These are phyloP conservation scores for Erodium texanum DNA, from an alignment of 441 rosid species.

Conservation along the genomic window DNA sequence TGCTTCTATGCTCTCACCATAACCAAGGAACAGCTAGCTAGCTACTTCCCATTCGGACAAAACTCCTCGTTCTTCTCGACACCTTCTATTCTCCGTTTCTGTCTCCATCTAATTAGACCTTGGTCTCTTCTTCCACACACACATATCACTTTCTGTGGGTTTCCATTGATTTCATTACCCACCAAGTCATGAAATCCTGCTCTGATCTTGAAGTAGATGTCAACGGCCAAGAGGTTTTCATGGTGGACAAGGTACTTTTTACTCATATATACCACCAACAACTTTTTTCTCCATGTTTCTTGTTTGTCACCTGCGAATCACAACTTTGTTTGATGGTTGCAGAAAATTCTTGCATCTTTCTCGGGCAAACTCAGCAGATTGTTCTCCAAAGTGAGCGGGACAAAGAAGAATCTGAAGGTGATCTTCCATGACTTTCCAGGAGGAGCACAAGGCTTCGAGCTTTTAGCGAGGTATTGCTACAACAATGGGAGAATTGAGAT, in stretches of 20 bases:
- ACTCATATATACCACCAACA: background rate
- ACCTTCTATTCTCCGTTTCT: conserved; percentile 9
- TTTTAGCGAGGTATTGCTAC: conserved; percentile 41
- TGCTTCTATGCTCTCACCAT: background rate
- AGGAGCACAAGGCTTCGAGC: conserved; percentile 50
- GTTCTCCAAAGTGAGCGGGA: conserved; percentile 17
- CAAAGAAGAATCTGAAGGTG: conserved; percentile 27
- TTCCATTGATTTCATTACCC: background rate
- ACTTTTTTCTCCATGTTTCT: background rate
- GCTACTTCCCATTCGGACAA: background rate
- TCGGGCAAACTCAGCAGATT: conserved; percentile 33
- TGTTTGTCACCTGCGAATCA: background rate
- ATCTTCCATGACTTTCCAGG: conserved; percentile 48
- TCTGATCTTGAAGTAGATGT: conserved; percentile 44
- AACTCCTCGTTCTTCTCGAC: background rate
- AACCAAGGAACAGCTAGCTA: background rate
- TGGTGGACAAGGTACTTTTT: conserved; percentile 38
- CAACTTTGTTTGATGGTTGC: conserved; percentile 14
- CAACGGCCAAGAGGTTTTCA: conserved; percentile 43
- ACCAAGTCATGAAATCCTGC: conserved; percentile 27
- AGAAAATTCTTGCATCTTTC: conserved; percentile 32
- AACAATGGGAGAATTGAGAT: conserved; percentile 30
- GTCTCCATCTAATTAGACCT: conserved; percentile 12
- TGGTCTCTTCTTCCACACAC: conserved; percentile 7
- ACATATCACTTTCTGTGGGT: background rate